Evolutionary conservation across 2,329 filamentous ascomycete genomes (phyloP).

Genomic region (Lasiodiplodia sp.): DNA sequence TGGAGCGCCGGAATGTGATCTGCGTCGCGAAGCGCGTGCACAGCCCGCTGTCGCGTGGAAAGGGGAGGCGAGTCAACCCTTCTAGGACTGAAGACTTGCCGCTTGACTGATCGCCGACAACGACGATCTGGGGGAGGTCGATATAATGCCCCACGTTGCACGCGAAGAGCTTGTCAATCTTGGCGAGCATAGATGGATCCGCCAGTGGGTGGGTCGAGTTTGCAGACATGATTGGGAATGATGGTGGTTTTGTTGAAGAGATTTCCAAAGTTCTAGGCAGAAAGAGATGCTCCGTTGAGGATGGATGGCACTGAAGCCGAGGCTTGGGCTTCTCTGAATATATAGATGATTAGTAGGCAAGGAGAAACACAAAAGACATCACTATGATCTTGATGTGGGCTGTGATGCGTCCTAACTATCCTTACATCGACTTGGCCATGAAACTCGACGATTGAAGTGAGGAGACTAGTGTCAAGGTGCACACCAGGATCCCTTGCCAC

Average conservation of each 20-base stretch:
- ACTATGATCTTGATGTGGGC: no score
- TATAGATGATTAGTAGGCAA: no score
- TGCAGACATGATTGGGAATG: background rate
- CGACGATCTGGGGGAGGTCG: slow-evolving; percentile 72
- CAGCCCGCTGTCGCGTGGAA: slow-evolving; percentile 48
- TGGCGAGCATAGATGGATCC: slow-evolving; percentile 37
- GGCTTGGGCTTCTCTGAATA: no score
- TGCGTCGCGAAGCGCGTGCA: slow-evolving; percentile 57
- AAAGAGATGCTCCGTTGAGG: no score
- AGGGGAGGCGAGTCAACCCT: slow-evolving; percentile 48
- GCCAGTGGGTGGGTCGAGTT: background rate
- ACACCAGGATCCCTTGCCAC: no score
- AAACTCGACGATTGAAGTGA: no score
- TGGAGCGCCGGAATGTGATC: slow-evolving; percentile 50
- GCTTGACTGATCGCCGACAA: slow-evolving; percentile 84
- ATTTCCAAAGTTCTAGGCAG: no score
- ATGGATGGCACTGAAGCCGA: no score
- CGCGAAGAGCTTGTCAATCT: slow-evolving; percentile 47
- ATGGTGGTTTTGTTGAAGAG: background rate
- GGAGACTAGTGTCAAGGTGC: no score
- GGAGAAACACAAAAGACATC: no score
- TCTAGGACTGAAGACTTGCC: slow-evolving; percentile 74
- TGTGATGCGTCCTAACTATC: no score
- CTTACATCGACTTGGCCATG: no score
- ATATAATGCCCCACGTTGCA: slow-evolving; percentile 45